phyloP scores from a whole-genome alignment of 2,329 filamentous ascomycete species.

The Chaetothyriales sp. region DNA sequence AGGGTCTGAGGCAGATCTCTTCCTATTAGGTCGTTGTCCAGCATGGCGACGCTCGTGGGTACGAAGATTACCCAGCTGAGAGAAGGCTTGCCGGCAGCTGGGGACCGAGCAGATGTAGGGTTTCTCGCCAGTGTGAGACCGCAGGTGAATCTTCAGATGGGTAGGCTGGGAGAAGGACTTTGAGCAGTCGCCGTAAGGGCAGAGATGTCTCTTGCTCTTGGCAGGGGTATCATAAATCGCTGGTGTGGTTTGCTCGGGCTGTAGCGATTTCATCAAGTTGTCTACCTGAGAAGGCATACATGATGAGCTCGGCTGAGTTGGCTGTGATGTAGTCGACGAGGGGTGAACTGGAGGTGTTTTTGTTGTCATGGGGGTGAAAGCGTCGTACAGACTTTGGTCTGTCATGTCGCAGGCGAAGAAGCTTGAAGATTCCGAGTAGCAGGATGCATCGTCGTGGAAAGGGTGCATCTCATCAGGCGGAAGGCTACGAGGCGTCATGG shows the following conservation, averaged over 20 bases:
- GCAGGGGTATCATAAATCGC: conserved; percentile 18
- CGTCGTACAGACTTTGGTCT: background rate
- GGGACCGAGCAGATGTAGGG: conserved; percentile 66
- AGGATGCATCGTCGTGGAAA: conserved; percentile 4
- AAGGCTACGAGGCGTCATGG: conserved; percentile 6
- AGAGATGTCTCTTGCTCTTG: conserved; percentile 50
- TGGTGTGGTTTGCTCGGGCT: conserved; percentile 35
- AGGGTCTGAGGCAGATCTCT: conserved; percentile 38
- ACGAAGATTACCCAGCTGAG: conserved; percentile 76
- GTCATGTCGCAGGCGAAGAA: conserved; percentile 9
- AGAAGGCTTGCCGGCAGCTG: conserved; percentile 67
- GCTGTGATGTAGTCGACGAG: background rate
- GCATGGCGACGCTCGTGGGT: conserved; percentile 81
- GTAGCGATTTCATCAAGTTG: conserved; percentile 72
- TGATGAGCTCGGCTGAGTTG: background rate
- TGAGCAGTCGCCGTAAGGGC: conserved; percentile 57
- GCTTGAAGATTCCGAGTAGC: conserved; percentile 15
- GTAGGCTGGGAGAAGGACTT: conserved; percentile 87
- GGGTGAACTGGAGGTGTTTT: background rate
- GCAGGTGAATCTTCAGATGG: conserved; percentile 77
- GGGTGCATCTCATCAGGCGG: conserved; percentile 10
- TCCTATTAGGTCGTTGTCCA: conserved; percentile 73
- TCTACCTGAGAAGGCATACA: conserved; percentile 51
- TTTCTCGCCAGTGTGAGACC: conserved; percentile 78
- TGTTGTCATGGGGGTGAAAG: background rate